Conservation (phyloP, 2,329 filamentous ascomycete genomes). For the Elsinoe ampelina region DNA sequence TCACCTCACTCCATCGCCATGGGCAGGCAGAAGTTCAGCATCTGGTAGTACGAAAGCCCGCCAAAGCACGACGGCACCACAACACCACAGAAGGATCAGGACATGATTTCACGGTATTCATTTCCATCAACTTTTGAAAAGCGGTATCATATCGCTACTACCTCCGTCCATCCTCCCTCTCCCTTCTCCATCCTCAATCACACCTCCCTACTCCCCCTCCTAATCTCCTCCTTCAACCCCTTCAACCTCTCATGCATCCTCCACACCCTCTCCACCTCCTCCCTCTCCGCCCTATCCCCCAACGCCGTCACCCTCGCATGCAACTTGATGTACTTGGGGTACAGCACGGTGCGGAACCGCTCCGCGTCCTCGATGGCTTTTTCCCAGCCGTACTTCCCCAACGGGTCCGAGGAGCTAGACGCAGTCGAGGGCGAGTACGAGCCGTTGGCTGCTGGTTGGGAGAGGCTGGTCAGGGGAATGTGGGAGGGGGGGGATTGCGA, state of each 20-base stretch:
- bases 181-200: not conserved
- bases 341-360: slow-evolving; percentile 47
- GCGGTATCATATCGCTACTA: not conserved
- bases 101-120: no score
- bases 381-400: slow-evolving; percentile 24
- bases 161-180: not conserved
- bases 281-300: slow-evolving; percentile 24
- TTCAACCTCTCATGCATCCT: slow-evolving; percentile 46
- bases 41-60: no score
- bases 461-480: not conserved
- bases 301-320: slow-evolving; percentile 40
- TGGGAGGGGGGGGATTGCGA: slow-evolving; percentile 9
- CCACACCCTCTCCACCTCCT: slow-evolving; percentile 45
- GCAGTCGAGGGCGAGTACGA: slow-evolving; percentile 19
- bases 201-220: slow-evolving; percentile 24
- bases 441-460: slow-evolving; percentile 13
- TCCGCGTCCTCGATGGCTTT: slow-evolving; percentile 33
- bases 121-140: no score
- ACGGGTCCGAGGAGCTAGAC: slow-evolving; percentile 18
- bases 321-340: slow-evolving; percentile 48
- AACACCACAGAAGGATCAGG: no score
- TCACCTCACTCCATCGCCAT: no score
- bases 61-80: no score
- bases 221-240: slow-evolving; percentile 50
- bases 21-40: no score